phyloP scores from a whole-genome alignment of 2,329 filamentous ascomycete species.

The Aspergillus sp. region DNA sequence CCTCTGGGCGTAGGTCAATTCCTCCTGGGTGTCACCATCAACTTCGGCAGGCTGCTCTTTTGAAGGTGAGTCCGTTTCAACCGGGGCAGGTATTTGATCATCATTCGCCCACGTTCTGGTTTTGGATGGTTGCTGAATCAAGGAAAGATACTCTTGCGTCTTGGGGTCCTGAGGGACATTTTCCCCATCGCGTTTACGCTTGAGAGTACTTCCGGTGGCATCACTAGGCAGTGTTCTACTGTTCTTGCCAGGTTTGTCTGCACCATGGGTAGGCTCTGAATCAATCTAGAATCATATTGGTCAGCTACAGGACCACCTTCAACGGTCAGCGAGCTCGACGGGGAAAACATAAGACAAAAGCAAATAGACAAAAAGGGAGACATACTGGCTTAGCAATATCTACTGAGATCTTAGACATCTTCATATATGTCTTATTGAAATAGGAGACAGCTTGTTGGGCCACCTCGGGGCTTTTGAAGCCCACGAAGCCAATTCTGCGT shows the following conservation, averaged over 20 bases:
- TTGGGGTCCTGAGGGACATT: constrained; percentile 71
- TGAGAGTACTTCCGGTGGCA: constrained; percentile 32
- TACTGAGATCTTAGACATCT: constrained; percentile 90
- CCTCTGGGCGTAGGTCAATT: constrained; percentile 44
- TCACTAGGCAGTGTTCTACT: constrained; percentile 21
- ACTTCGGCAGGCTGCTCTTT: constrained; percentile 24
- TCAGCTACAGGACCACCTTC: constrained; percentile 43
- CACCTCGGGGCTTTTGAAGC: constrained; percentile 80
- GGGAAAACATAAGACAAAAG: constrained; percentile 17
- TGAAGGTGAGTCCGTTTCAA: constrained; percentile 18
- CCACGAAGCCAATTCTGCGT: constrained; percentile 91
- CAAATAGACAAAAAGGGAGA: constrained; percentile 18
- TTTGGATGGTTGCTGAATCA: constrained; percentile 71
- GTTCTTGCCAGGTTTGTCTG: constrained; percentile 24
- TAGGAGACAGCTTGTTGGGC: constrained; percentile 84
- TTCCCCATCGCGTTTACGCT: constrained; percentile 49
- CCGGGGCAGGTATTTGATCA: constrained; percentile 36
- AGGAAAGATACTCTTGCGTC: constrained; percentile 79
- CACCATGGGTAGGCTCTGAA: constrained; percentile 26
- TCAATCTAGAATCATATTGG: constrained; percentile 40
- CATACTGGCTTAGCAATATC: constrained; percentile 81
- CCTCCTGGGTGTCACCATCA: constrained; percentile 24
- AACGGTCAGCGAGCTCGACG: constrained; percentile 38
- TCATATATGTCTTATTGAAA: constrained; percentile 93
- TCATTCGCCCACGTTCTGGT: constrained; percentile 64